Evolutionary conservation across 1,284 basidiomycete genomes (phyloP), one percentile per base, ranked within the genome.

Genomic region (Leccinum angustisporum): DNA sequence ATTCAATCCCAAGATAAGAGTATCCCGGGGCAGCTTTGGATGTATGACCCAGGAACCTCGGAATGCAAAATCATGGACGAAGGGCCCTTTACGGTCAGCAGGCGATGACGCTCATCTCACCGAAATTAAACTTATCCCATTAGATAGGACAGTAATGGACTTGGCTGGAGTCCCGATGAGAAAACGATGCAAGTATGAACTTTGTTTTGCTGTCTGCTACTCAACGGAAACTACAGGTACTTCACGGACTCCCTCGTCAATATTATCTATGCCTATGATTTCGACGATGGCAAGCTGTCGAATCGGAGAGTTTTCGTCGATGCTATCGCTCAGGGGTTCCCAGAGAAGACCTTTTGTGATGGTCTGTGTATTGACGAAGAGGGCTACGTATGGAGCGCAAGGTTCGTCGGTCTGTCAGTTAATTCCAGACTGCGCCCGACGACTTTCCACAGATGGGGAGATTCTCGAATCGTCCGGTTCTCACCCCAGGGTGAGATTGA

Each of bases 371-470:
- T 88, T 40, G 87, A 89, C 69, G 77, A 74, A 57, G 82, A 85
- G 61, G 87, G 86, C n/a, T 80, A 81, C 58, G 75, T 88, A 58
- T 90, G 87, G 87, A 85, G 85, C 68, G 86, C 87, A 57, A 78
- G 86, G 86, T 87, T 65, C 63, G 77, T 71, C 55, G 48, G 3
- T 54, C 56, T n/a, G n/a, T n/a, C n/a, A 63, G 55, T 52, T 59
- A 50, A 61, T 54, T 25, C 31, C 50, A 31, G 59, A 56, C 52
- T 33, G 14, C 40, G 10, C 18, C 57, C 7, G 43, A 56, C 59
- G 58, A 43, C 52, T 65, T 33, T 36, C 30, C 38, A 30, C 63
- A 88, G 86, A 60, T 88, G 86, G 86, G 84, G 83, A 64, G 86
- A 83, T 27, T 87, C 85, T 54, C 79, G 79, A 61, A 78, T 89